Percentiles rank a stretch among this genome's conserved stretches.
Conservation (phyloP, 768 basidiomycete species). For the Tylopilus sp. region DNA sequence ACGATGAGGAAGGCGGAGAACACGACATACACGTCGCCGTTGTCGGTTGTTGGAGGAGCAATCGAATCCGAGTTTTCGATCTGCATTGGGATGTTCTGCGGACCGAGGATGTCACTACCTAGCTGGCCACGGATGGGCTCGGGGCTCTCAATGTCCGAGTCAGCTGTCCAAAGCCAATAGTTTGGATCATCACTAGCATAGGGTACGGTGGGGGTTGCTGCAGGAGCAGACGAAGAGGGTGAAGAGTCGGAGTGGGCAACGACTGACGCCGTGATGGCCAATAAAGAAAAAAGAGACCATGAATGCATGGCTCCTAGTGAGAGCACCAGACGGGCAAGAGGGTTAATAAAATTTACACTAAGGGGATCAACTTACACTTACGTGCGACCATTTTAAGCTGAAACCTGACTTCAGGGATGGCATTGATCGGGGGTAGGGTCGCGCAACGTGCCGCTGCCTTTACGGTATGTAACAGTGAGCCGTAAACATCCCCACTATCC, state of each 20-base stretch:
- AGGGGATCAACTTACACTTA: neutral
- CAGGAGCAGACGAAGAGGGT: conserved; percentile 25
- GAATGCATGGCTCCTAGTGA: conserved; percentile 23
- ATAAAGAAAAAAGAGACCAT: conserved; percentile 27
- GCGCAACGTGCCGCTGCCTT: neutral
- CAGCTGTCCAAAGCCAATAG: conserved; percentile 36
- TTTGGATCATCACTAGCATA: conserved; percentile 47
- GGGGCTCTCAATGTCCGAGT: conserved; percentile 26
- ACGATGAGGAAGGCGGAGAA: neutral
- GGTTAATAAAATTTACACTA: conserved; percentile 24
- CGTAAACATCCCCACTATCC: no score
- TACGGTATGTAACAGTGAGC: neutral
- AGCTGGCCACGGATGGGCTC: conserved; percentile 43
- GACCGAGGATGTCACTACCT: conserved; percentile 41
- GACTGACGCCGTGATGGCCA: conserved; percentile 19
- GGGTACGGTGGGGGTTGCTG: conserved; percentile 41
- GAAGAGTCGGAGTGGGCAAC: conserved; percentile 20
- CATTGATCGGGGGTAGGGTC: neutral
- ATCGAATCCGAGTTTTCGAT: conserved; percentile 43
- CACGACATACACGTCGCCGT: conserved; percentile 12
- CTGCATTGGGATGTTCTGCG: conserved; percentile 50
- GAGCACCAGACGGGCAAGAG: conserved; percentile 9
- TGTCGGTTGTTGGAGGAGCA: conserved; percentile 58
- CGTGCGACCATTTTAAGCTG: conserved; percentile 22
- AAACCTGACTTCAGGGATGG: neutral